Base-by-base conservation (phyloP, 306 rosid species). In the Fagus crenata region DNA sequence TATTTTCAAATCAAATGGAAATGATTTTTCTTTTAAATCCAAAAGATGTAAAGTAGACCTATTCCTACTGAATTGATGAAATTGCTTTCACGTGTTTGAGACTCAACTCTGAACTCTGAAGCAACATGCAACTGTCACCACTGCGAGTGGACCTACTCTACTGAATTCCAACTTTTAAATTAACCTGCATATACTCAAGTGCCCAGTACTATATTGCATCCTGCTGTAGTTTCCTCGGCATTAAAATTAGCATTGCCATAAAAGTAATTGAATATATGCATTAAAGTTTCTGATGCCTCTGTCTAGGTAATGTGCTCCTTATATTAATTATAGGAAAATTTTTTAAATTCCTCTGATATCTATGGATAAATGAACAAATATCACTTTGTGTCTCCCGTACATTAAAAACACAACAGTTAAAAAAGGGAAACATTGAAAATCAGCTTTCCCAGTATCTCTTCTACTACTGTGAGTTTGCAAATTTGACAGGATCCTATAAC, bases 101-200 rank as follows among this genome's bases (percentile, higher is more conserved):
- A 22, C 28, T 22, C 28, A 22, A 22, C 28, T 22, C 28, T 22
- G 28, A 22, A 22, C 28, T 22, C 28, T 22, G 28, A 22, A 22
- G 28, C 28, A 22, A 22, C 28, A 22, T 22, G 28, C 28, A 22
- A 22, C 28, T 22, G 28, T 22, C 28, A 22, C 28, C 28, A 22
- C 28, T 22, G 28, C 28, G 28, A 22, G 28, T 22, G 28, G 28
- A 22, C 28, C 28, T 22, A 22, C 28, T 22, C 28, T 22, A 22
- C 28, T 22, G 28, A 22, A 22, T 22, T 22, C 28, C 28, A 22
- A 22, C 28, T 22, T 22, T 22, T 84, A 81, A 81, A 58, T 67
- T 79, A 73, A 53, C 83, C 74, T 77, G 88, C 75, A 77, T 73
- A 72, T 64, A 65, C 60, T 58, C 67, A 81, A 84, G 88, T 43